phyloP scores from a whole-genome alignment of 2,329 filamentous ascomycete genomes.

The Tympanopsis confertula region DNA sequence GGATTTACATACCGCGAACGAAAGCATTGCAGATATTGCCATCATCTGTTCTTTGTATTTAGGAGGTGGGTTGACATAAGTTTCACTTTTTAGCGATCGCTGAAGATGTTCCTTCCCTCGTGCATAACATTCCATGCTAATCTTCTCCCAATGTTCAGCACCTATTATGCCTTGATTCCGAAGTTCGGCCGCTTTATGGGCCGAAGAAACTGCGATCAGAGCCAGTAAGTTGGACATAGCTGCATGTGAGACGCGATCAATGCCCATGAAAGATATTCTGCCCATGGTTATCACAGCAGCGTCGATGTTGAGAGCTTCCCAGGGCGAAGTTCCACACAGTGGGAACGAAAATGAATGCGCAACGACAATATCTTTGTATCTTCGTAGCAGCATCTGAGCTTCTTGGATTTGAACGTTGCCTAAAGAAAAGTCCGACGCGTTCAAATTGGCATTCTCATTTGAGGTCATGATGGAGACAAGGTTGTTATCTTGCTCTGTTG shows the following conservation, averaged over 20 bases:
- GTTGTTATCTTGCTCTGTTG: too few relatives aligned
- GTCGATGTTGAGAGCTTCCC: conserved; percentile 17
- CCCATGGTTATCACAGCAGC: conserved; percentile 15
- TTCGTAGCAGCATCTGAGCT: conserved; percentile 11
- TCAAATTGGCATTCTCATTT: conserved; percentile 5
- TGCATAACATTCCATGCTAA: conserved; percentile 12
- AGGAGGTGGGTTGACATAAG: conserved; percentile 8
- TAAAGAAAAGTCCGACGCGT: background rate
- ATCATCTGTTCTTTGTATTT: conserved; percentile 25
- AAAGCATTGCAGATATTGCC: conserved; percentile 18
- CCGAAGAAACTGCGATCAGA: conserved; percentile 15
- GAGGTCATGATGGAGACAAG: background rate
- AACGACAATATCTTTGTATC: conserved; percentile 17
- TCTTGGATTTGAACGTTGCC: conserved; percentile 9
- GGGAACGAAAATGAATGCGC: conserved; percentile 15
- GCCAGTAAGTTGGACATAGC: conserved; percentile 16
- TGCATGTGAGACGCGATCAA: conserved; percentile 13
- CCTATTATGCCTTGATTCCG: conserved; percentile 4
- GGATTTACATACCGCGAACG: conserved; percentile 10
- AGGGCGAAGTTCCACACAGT: conserved; percentile 15
- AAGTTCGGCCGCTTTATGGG: conserved; percentile 8
- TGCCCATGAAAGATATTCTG: conserved; percentile 12
- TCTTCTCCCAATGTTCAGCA: conserved; percentile 11
- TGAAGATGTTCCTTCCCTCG: conserved; percentile 17
- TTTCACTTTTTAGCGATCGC: conserved; percentile 1